Conservation (phyloP, 257 asterid species). For the Solanum chaucha region DNA sequence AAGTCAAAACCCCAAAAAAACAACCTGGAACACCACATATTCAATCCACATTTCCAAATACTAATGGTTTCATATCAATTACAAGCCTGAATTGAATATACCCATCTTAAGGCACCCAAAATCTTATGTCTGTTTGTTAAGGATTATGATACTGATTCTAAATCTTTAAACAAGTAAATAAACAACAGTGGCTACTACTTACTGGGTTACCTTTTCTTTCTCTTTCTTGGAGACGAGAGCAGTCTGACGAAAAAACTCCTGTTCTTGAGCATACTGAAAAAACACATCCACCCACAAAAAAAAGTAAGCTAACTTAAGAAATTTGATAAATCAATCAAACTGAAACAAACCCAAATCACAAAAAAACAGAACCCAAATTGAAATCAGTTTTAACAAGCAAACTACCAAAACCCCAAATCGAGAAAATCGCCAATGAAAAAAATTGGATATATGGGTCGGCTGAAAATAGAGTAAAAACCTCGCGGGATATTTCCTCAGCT, state of each 20-base stretch:
- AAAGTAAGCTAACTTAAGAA: not conserved
- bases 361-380: not conserved
- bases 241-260: constrained; percentile 86
- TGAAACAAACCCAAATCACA: not conserved
- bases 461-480: constrained; percentile 29
- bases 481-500: constrained; percentile 80
- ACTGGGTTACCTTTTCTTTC: constrained; percentile 78
- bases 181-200: constrained; percentile 3
- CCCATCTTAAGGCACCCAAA: not conserved
- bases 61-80: not conserved
- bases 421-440: not conserved
- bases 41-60: not conserved
- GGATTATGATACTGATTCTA: not conserved
- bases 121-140: not conserved
- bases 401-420: not conserved
- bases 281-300: not conserved
- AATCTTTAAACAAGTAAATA: not conserved
- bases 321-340: not conserved
- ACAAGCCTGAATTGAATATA: not conserved
- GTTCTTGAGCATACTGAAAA: constrained; percentile 95
- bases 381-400: not conserved
- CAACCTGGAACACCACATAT: not conserved
- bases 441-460: not conserved
- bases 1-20: not conserved
- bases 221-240: constrained; percentile 86